Conservation (phyloP, 1,284 basidiomycete genomes). For the Anthracocystis panici-leucophaei region DNA sequence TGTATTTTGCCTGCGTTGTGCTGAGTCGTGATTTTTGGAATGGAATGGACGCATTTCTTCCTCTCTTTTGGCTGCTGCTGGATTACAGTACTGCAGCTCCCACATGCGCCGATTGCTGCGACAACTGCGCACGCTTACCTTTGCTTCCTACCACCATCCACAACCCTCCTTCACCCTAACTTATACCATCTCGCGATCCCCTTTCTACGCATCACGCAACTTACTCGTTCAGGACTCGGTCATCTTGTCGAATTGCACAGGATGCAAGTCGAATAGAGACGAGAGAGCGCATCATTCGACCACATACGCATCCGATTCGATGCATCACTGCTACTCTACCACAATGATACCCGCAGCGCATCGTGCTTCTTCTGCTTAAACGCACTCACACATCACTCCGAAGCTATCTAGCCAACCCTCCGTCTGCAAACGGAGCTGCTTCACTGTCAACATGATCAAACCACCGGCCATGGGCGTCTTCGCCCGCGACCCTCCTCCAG, state of each 20-base stretch:
- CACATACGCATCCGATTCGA: neutral
- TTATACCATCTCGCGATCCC: neutral
- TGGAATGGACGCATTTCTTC: slow-evolving; percentile 4
- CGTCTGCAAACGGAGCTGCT: neutral
- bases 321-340: slow-evolving; percentile 1
- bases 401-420: neutral
- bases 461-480: slow-evolving; percentile 54
- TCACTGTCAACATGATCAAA: slow-evolving; percentile 34
- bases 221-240: neutral
- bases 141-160: neutral
- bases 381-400: neutral
- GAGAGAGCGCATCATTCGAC: neutral
- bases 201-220: neutral
- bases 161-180: neutral
- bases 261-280: slow-evolving; percentile 1
- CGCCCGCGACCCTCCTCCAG: slow-evolving; percentile 40
- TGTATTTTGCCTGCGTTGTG: neutral
- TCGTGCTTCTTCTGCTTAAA: neutral
- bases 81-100: neutral
- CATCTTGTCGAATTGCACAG: neutral
- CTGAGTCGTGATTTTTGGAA: neutral
- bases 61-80: neutral
- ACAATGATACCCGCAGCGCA: slow-evolving; percentile 7
- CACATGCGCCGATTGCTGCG: neutral
- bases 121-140: neutral